Evolutionary conservation across 306 rosid genomes (phyloP).

Genomic region (Sindora glabra): DNA sequence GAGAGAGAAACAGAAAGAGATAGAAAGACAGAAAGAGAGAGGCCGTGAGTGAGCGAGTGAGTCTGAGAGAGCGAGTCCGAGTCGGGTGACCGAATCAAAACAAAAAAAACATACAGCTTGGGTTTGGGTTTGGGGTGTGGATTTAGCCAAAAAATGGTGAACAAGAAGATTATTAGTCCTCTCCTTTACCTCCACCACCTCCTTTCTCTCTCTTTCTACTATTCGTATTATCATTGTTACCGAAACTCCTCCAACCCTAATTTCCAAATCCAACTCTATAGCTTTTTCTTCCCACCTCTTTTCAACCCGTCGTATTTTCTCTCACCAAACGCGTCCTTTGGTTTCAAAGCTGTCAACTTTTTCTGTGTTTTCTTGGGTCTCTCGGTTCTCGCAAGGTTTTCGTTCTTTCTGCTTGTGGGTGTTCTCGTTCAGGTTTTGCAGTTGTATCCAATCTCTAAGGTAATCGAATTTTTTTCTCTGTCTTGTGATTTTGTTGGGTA

Average conservation of each 20-base stretch:
- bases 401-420: background rate
- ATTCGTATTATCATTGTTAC: constrained; percentile 11
- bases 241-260: constrained; percentile 33
- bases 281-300: background rate
- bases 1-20: background rate
- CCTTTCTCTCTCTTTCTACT: constrained; percentile 36
- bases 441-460: constrained; percentile 13
- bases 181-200: constrained; percentile 32
- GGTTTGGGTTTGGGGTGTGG: constrained; percentile 39
- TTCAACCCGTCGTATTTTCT: background rate
- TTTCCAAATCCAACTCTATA: constrained; percentile 1
- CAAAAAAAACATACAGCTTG: constrained; percentile 24
- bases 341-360: constrained; percentile 9
- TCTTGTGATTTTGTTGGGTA: background rate
- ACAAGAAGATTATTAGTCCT: constrained; percentile 42
- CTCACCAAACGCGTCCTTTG: background rate
- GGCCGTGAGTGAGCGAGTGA: constrained; percentile 22
- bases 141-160: constrained; percentile 69
- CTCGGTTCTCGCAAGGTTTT: background rate
- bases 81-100: constrained; percentile 20
- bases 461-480: background rate
- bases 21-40: too few relatives aligned
- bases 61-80: constrained; percentile 27
- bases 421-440: background rate
- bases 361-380: background rate